Evolutionary conservation across 176 grass and related monocot species (phyloP), one percentile per base, ranked within the genome.

Genomic region (Carex parvula): DNA sequence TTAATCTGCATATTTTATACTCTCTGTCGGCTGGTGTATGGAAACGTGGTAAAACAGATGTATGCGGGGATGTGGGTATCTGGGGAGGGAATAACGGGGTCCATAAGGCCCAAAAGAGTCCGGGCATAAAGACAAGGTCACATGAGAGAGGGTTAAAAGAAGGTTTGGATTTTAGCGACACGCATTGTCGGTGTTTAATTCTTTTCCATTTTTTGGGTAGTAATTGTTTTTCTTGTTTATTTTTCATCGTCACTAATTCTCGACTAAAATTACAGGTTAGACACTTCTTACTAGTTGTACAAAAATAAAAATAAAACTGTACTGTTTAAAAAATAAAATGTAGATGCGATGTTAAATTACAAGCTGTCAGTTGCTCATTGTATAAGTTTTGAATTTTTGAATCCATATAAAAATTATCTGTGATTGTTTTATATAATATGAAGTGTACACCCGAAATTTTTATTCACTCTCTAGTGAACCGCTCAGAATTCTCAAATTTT

Each of bases 131-230:
- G 89, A 56, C 33, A 73, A 26, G 57, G 29, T 35, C 84, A 85
- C 81, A 15, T 83, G 62, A 76, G 18, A 20, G 58, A 20, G n/a
- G 60, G 52, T 83, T 66, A 3, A 66, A 77, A 9, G 24, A 30
- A 55, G 33, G 48, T 66, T 83, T 88, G 83, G 87, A 86, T 85
- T 86, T 54, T 85, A 60, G 78, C 50, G 14, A 64, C 64, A 78
- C 26, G 30, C 39, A 42, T 84, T 84, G 92, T 91, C 90, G 88
- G 86, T 85, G 83, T 66, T n/a, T 30, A 64, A 12, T 21, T 81
- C 57, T 81, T 63, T 21, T 20, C 24, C 21, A 55, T 0, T 46
- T 10, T 46, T 22, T 55, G 9, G 46, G 46, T 50, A 11, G 46
- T 50, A 50, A 9, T 79, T 29, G 0, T 16, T 16, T 54, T 39